Evolutionary conservation across 1,284 basidiomycete species (phyloP), one percentile per base, ranked within the genome.

Genomic region (Microbotryum scabiosae): DNA sequence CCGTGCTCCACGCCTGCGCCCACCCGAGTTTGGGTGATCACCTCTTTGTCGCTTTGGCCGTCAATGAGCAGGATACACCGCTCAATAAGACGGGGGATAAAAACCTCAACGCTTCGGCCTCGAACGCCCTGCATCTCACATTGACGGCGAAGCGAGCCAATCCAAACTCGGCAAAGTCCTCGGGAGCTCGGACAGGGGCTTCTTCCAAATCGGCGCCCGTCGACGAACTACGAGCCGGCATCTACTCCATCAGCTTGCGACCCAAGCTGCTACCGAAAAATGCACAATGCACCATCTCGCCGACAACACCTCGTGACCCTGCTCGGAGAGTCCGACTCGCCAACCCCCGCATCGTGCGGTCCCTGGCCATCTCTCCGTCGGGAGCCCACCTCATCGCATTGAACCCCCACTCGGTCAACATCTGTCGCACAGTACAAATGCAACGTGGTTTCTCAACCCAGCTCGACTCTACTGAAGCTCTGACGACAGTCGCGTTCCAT

Each of bases 401-500:
- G 23, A 68, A 54, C 41, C 67, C 67, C 1, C 41, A 44, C 12
- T 49, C 60, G 9, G 46, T 68, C 51, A 48, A 68, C 45, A 41
- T 68, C 25, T 61, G 59, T 45, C 62, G 56, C 7, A 61, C 62
- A 7, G 21, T 51, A 51, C 51, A 66, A 49, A 20, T 63, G 60
- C 21, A 54, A 25, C 53, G 57, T 21, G 68, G 69, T 2, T 67
- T 68, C 54, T 43, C 54, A 21, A 54, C 12, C 23, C 43, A 60
- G 47, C 18, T 65, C 49, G 58, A 56, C 54, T 85, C 86, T 49
- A 81, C 85, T 2, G 85, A 89, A 62, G 77, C 75, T n/a, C 79
- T 97, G 64, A 93, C 88, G 1, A 90, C 88, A 72, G 79, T 97
- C 50, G 84, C 88, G 4, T 88, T 90, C 72, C 91, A 96, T 73